Conservation (phyloP, 108 stramenopile genomes). For the Nitzschia palea region DNA sequence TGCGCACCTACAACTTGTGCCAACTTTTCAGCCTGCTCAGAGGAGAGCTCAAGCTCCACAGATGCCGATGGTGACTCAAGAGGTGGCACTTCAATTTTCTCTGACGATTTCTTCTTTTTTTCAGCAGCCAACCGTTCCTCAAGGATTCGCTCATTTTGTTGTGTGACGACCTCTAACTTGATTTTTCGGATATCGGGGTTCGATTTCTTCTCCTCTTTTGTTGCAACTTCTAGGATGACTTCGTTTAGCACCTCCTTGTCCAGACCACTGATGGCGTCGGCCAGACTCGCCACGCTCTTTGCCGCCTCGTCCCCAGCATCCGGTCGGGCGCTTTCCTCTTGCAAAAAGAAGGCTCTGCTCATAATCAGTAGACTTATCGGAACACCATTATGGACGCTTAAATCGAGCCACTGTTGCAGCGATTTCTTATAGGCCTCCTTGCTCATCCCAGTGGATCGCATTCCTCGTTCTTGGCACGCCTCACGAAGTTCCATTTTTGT, state of each 20-base stretch:
- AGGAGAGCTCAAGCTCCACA: background rate
- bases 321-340: slow-evolving; percentile 59
- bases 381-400: slow-evolving; percentile 92
- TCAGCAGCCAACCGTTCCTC: slow-evolving; percentile 72
- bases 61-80: slow-evolving; percentile 5
- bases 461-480: slow-evolving; percentile 96
- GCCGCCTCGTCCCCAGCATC: slow-evolving; percentile 26
- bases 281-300: slow-evolving; percentile 75
- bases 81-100: slow-evolving; percentile 27
- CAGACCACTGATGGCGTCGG: slow-evolving; percentile 91
- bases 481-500: slow-evolving; percentile 96
- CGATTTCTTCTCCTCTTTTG: slow-evolving; percentile 70
- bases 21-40: background rate
- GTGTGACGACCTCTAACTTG: slow-evolving; percentile 75
- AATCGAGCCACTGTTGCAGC: slow-evolving; percentile 95
- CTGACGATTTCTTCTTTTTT: slow-evolving; percentile 51
- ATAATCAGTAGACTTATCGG: slow-evolving; percentile 96
- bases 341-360: slow-evolving; percentile 93
- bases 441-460: slow-evolving; percentile 94
- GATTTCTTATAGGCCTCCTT: slow-evolving; percentile 86
- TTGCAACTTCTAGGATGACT: slow-evolving; percentile 92
- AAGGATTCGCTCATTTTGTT: slow-evolving; percentile 80
- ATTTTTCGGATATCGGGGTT: slow-evolving; percentile 78
- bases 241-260: slow-evolving; percentile 95
- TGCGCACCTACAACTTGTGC: background rate